Base-by-base conservation (phyloP, 2,329 filamentous ascomycete genomes). In the Mollisia scopiformis region DNA sequence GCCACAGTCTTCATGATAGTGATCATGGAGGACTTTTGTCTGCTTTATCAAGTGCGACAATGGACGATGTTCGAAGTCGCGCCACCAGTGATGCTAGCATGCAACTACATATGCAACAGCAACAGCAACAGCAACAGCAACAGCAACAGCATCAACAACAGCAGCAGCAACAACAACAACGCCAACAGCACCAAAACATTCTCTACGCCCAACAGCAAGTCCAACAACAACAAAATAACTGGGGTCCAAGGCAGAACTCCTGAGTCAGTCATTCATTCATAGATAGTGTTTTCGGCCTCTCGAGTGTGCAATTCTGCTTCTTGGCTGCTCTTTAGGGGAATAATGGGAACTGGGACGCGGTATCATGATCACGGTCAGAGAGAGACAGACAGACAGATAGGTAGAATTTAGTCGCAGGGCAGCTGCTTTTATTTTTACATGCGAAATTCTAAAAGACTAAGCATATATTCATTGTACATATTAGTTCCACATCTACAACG, bases 41-140 rank as follows among this genome's bases (percentile, higher is more conserved):
- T 16, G 57, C 55, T 14, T 41, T 64, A 3, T 61, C 59, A 2
- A 59, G 53, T 7, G 51, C 58, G 3, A 59, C 53, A 1, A 66
- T 69, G 57, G 61, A 65, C 7, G 63, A 69, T 16, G 49, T 59
- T 6, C 58, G 63, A 31, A 65, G 61, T 25, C 55, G 62, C 27
- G 53, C 66, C 5, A 53, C 41, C 7, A 67, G 62, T 43, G 65
- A 69, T 55, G 57, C 57, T 4, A 62, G 57, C 27, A 54, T 62
- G 6, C 58, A 61, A 16, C 43, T 61, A 5, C 58, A 61, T 16
- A 31, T 64, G 4, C 54, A 64, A 23, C 57, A 62, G 21, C 58
- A 65, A 23, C 65, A 66, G 2, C 60, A 61, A 16, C 57, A 59
- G 2, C 62, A 59, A 16, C 58, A 61, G 21, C 64, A 64, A 21